phyloP scores from a whole-genome alignment of 306 rosid species.

The Gillenia trifoliata region DNA sequence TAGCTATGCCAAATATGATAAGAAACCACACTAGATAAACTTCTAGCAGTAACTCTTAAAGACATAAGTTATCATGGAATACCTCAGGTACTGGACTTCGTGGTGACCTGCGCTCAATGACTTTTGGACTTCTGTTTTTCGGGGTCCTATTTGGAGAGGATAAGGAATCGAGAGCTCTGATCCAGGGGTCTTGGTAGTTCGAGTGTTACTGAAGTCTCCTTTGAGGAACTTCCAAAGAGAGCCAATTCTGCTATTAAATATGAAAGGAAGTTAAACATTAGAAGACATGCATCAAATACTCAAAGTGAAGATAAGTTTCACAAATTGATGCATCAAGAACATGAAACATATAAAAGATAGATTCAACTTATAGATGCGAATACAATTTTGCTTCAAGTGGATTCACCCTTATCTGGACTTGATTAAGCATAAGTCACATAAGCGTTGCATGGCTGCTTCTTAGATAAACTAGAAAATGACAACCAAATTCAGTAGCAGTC shows the following conservation, averaged over 20 bases:
- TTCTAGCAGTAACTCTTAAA: background rate
- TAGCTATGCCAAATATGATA: background rate
- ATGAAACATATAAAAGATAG: background rate
- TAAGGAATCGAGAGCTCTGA: conserved; percentile 39
- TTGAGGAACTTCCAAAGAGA: conserved; percentile 55
- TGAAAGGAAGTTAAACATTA: background rate
- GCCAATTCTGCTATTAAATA: conserved; percentile 41
- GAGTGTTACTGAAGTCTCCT: conserved; percentile 53
- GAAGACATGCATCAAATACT: background rate
- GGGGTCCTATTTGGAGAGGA: conserved; percentile 55
- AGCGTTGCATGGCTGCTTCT: background rate
- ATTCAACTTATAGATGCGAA: background rate
- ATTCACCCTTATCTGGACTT: background rate
- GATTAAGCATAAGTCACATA: background rate
- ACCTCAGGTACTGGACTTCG: conserved; percentile 66
- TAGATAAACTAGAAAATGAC: background rate
- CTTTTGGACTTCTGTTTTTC: conserved; percentile 56
- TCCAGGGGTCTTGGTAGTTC: conserved; percentile 43
- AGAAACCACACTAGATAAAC: background rate
- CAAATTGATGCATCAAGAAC: conserved; percentile 1
- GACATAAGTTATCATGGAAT: conserved; percentile 5
- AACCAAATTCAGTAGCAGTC: background rate
- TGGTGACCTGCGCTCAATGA: conserved; percentile 52
- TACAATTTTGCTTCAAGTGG: background rate
- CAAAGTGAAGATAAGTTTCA: conserved; percentile 1